Percentiles rank a stretch among this genome's conserved stretches.
Conservation (phyloP, 306 rosid species). For the Quercus rubra region DNA sequence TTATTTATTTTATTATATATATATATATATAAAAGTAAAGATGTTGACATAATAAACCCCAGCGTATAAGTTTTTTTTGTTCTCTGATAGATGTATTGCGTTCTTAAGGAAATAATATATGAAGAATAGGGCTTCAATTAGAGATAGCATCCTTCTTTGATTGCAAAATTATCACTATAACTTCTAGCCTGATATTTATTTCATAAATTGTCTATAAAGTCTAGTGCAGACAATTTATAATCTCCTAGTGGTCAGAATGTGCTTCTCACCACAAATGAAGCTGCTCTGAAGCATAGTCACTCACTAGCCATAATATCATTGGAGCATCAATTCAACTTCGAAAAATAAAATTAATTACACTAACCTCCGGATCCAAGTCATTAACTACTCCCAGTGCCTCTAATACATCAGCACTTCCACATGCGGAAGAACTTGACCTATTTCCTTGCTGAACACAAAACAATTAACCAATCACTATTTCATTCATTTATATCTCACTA, state of each 20-base stretch:
- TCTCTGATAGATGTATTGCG: neutral
- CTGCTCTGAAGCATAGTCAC: neutral
- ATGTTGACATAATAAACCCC: no score
- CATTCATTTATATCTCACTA: neutral
- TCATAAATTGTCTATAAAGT: neutral
- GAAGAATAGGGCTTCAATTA: neutral
- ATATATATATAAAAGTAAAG: no score
- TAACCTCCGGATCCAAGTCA: conserved; percentile 78
- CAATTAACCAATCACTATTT: neutral
- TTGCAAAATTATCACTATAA: neutral
- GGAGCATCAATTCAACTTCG: neutral
- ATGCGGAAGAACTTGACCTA: conserved; percentile 91
- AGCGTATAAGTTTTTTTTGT: neutral
- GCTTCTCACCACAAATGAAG: neutral
- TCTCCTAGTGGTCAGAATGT: neutral
- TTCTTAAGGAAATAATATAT: neutral
- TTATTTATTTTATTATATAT: neutral
- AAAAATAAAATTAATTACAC: conserved; percentile 11
- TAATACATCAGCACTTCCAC: conserved; percentile 97
- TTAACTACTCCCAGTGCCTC: conserved; percentile 72
- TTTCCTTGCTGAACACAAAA: conserved; percentile 72
- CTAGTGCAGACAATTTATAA: neutral
- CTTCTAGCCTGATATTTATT: neutral
- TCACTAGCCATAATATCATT: neutral
- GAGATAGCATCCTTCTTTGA: neutral